Conservation (phyloP, 2,329 filamentous ascomycete species). For the Aschersonia sp. region DNA sequence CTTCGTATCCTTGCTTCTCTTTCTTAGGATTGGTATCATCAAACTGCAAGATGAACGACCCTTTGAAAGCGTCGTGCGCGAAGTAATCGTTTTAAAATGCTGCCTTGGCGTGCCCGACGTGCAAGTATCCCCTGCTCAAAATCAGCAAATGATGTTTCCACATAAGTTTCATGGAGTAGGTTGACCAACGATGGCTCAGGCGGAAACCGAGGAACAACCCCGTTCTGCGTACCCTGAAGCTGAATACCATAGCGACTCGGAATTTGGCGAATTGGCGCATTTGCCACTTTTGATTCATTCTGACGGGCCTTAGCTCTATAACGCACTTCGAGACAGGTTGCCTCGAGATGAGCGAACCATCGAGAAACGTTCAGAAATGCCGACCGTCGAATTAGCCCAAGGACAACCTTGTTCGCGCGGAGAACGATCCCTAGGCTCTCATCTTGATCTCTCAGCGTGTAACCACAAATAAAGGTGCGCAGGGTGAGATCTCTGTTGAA, state of each 20-base stretch:
- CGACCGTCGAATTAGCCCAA: background rate
- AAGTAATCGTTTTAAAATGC: constrained; percentile 84
- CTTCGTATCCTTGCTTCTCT: constrained; percentile 82
- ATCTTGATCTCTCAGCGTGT: background rate
- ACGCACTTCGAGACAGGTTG: background rate
- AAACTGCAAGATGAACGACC: constrained; percentile 70
- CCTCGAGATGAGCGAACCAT: background rate
- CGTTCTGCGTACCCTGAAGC: constrained; percentile 62
- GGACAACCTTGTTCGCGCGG: background rate
- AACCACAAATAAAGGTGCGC: background rate
- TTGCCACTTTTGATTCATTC: background rate
- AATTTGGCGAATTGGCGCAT: background rate
- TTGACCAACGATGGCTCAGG: constrained; percentile 55
- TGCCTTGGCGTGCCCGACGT: constrained; percentile 83
- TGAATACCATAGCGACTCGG: constrained; percentile 51
- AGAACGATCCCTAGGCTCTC: background rate
- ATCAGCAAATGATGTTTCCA: background rate
- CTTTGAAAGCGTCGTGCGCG: constrained; percentile 76
- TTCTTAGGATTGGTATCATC: constrained; percentile 91
- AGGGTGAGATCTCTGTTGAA: background rate
- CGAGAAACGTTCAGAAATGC: background rate
- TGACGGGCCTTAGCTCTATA: background rate
- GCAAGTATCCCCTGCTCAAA: constrained; percentile 50
- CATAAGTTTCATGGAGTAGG: background rate
- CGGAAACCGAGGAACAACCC: constrained; percentile 73